A percentile compares a stretch with the other conserved stretches of the same genome.
Conservation (phyloP, 345 rosid species). For the Reutealis trisperma region DNA sequence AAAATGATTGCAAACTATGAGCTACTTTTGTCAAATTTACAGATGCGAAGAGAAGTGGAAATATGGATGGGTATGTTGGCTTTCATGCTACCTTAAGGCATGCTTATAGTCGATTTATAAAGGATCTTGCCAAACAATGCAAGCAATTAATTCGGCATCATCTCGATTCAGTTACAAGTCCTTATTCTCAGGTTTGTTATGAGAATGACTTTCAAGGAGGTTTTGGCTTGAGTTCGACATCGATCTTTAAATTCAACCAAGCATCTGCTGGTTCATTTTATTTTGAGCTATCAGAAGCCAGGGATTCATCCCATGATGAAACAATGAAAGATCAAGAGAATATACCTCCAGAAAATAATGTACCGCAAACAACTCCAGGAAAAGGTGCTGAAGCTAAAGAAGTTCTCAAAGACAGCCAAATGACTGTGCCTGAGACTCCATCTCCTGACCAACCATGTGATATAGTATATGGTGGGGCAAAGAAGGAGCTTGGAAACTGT, state of each 20-base stretch:
- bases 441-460: constrained; percentile 96
- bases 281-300: constrained; percentile 69
- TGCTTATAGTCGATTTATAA: constrained; percentile 67
- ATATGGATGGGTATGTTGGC: constrained; percentile 85
- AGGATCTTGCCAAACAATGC: constrained; percentile 81
- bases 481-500: constrained; percentile 74
- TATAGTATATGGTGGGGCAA: constrained; percentile 43
- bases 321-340: constrained; percentile 73
- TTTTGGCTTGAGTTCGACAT: constrained; percentile 43
- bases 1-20: constrained; percentile 3
- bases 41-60: constrained; percentile 67
- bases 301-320: constrained; percentile 45
- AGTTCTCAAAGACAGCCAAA: constrained; percentile 61
- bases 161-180: constrained; percentile 93
- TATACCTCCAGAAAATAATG: constrained; percentile 67
- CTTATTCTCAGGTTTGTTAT: constrained; percentile 89
- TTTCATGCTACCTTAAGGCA: constrained; percentile 88
- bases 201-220: constrained; percentile 70
- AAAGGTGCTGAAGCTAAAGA: constrained; percentile 56
- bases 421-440: constrained; percentile 98
- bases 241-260: constrained; percentile 51
- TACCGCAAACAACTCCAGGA: constrained; percentile 76
- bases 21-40: constrained; percentile 27
- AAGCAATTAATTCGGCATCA: constrained; percentile 88
- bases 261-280: constrained; percentile 58